These are phyloP conservation scores for Grigorovia transvaalensis DNA, from an alignment of 805 yeast species.

Conservation along the genomic window DNA sequence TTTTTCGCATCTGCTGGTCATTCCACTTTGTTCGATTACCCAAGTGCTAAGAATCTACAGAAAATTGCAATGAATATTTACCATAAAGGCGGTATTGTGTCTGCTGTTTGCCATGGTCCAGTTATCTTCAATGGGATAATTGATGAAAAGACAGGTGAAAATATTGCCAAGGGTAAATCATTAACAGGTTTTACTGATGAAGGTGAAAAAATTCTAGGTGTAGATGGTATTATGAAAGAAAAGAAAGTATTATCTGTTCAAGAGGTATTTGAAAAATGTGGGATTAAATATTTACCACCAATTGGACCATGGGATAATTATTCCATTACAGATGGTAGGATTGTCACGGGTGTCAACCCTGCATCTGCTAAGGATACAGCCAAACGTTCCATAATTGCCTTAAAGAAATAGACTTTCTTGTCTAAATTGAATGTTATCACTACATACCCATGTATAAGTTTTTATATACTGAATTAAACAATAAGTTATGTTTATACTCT, in stretches of 20 bases:
- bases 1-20: constrained; percentile 62
- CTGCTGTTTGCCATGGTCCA: constrained; percentile 68
- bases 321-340: constrained; percentile 43
- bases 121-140: constrained; percentile 41
- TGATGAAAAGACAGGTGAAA: constrained; percentile 34
- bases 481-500: no score
- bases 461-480: no score
- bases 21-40: constrained; percentile 49
- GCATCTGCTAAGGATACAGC: constrained; percentile 45
- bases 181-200: constrained; percentile 52
- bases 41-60: constrained; percentile 39
- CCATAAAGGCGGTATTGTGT: constrained; percentile 42
- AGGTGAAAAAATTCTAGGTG: constrained; percentile 36
- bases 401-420: neutral
- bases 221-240: constrained; percentile 20
- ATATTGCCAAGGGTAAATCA: constrained; percentile 40
- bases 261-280: constrained; percentile 30
- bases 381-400: constrained; percentile 10
- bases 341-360: constrained; percentile 62
- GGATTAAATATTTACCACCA: constrained; percentile 39
- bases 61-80: constrained; percentile 38
- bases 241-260: constrained; percentile 30
- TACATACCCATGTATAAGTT: neutral
- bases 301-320: constrained; percentile 42
- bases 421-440: neutral